These are phyloP conservation scores for Fusarium penzigii DNA, from an alignment of 2,329 filamentous ascomycete species.

Conservation along the genomic window DNA sequence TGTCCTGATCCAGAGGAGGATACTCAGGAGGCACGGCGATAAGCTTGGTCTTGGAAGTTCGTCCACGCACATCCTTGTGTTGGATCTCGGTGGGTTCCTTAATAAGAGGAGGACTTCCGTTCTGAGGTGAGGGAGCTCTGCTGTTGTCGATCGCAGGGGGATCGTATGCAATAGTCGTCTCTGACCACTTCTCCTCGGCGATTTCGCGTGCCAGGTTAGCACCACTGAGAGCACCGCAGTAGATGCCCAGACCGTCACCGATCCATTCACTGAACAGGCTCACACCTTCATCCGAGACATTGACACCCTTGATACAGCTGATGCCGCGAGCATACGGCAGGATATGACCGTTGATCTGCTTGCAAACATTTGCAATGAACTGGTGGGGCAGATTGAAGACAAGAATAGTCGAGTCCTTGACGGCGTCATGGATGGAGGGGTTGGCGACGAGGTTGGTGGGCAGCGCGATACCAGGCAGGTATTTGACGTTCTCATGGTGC, in stretches of 20 bases:
- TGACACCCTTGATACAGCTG: conserved; percentile 97
- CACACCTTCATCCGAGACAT: conserved; percentile 83
- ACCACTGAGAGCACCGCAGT: conserved; percentile 92
- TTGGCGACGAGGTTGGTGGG: conserved; percentile 84
- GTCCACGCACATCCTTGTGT: conserved; percentile 70
- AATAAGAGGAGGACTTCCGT: conserved; percentile 49
- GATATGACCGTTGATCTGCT: conserved; percentile 83
- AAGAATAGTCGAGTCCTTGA: conserved; percentile 81
- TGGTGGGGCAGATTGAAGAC: conserved; percentile 97
- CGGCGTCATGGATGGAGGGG: conserved; percentile 76
- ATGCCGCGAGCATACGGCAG: conserved; percentile 90
- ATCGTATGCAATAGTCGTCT: conserved; percentile 96
- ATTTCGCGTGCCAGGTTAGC: conserved; percentile 97
- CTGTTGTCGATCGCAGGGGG: conserved; percentile 83
- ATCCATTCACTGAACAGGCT: conserved; percentile 95
- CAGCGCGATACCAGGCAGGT: conserved; percentile 84
- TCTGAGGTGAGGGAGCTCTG: conserved; percentile 61
- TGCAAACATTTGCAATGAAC: conserved; percentile 87
- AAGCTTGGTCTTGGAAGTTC: conserved; percentile 68
- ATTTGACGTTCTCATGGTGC: conserved; percentile 95
- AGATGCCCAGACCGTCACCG: conserved; percentile 86
- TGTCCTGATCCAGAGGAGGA: conserved; percentile 80
- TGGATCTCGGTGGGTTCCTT: conserved; percentile 57
- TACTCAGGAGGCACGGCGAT: conserved; percentile 79
- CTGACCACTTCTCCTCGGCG: conserved; percentile 92